Percentiles rank a stretch among this genome's conserved stretches.
phyloP scores from a whole-genome alignment of 345 rosid genomes.

The Lepidium africanum region DNA sequence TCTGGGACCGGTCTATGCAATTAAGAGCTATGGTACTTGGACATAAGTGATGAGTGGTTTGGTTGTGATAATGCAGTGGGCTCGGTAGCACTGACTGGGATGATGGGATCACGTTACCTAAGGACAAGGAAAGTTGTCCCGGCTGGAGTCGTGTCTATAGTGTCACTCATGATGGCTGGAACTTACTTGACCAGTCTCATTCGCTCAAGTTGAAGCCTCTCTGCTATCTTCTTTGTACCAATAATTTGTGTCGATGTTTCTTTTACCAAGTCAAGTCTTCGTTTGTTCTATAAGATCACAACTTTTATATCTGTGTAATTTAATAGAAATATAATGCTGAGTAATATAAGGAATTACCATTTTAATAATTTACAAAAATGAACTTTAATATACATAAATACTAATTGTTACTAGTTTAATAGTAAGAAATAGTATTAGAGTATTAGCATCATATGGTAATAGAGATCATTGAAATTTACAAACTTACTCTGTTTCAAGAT shows the following conservation, averaged over 20 bases:
- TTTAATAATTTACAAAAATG: no score
- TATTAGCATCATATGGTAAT: no score
- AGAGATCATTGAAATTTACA: no score
- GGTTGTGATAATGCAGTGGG: conserved; percentile 37
- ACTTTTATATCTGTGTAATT: no score
- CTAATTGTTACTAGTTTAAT: no score
- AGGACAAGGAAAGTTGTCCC: conserved; percentile 74
- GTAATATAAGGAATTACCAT: no score
- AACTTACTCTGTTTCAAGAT: no score
- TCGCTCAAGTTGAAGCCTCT: conserved; percentile 28
- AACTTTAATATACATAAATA: no score
- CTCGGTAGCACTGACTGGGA: conserved; percentile 57
- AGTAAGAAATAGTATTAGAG: no score
- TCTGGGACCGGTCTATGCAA: neutral
- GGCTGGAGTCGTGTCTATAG: conserved; percentile 74
- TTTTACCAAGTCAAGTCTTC: neutral
- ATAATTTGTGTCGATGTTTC: neutral
- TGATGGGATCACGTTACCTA: conserved; percentile 82
- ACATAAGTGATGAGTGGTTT: neutral
- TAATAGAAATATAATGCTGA: no score
- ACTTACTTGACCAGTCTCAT: conserved; percentile 77
- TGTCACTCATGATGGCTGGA: conserved; percentile 75
- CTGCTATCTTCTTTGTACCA: neutral
- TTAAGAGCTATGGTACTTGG: neutral
- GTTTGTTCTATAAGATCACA: no score